Percentiles rank a stretch among this genome's conserved stretches.
These are phyloP conservation scores for Colletotrichum kahawae DNA, from an alignment of 2,329 filamentous ascomycete species.

Conservation along the genomic window DNA sequence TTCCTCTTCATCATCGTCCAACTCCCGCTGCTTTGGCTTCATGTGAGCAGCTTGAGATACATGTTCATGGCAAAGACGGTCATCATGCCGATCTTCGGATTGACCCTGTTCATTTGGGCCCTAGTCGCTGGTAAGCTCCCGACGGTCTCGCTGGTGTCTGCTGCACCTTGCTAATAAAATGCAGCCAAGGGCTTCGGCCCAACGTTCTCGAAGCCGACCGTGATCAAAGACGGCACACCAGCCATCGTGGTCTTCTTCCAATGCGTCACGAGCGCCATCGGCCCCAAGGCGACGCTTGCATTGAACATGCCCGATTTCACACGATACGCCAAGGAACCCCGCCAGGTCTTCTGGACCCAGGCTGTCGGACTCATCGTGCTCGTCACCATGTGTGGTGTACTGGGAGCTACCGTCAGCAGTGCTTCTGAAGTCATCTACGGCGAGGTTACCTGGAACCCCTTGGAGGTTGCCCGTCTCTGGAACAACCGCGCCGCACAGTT, in stretches of 20 bases:
- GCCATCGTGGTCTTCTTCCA: slow-evolving; percentile 26
- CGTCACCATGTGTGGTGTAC: slow-evolving; percentile 43
- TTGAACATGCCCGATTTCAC: slow-evolving; percentile 26
- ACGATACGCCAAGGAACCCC: slow-evolving; percentile 23
- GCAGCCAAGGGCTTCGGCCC: slow-evolving; percentile 23
- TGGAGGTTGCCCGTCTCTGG: slow-evolving; percentile 32
- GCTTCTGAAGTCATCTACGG: slow-evolving; percentile 32
- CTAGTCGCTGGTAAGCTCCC: slow-evolving; percentile 5
- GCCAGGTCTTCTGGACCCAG: slow-evolving; percentile 23
- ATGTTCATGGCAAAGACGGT: slow-evolving; percentile 28
- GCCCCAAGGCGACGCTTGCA: slow-evolving; percentile 21
- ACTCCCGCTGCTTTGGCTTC: slow-evolving; percentile 28
- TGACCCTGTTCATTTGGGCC: slow-evolving; percentile 28
- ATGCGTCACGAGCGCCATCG: slow-evolving; percentile 27
- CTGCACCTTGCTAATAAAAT: neutral
- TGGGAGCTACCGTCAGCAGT: slow-evolving; percentile 49
- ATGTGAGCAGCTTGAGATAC: slow-evolving; percentile 7
- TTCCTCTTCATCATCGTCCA: slow-evolving; percentile 31
- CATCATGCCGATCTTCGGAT: slow-evolving; percentile 23
- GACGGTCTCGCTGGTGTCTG: fast-evolving
- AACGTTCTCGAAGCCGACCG: slow-evolving; percentile 24
- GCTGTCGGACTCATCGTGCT: slow-evolving; percentile 19
- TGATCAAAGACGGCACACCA: slow-evolving; percentile 19
- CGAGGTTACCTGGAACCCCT: slow-evolving; percentile 31
- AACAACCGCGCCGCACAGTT: slow-evolving; percentile 32